These are phyloP conservation scores for Globisporangium spiculum DNA, from an alignment of 352 stramenopile species.

Conservation along the genomic window DNA sequence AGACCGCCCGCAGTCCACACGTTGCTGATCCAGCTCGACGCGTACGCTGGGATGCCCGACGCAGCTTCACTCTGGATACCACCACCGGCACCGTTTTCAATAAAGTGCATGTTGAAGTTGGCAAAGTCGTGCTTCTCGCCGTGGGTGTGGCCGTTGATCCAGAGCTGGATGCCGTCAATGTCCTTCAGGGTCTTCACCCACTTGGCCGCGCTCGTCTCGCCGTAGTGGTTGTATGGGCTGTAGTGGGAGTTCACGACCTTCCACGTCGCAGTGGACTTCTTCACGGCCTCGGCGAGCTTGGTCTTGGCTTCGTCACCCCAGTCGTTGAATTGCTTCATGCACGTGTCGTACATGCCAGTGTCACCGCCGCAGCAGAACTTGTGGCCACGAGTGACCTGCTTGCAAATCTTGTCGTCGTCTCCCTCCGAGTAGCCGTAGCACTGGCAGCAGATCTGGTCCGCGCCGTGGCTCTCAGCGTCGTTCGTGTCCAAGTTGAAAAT, in stretches of 20 bases:
- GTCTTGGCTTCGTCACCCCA: conserved; percentile 68
- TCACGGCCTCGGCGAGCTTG: conserved; percentile 43
- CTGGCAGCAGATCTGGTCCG: conserved; percentile 75
- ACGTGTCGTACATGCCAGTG: conserved; percentile 51
- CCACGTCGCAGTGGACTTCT: conserved; percentile 67
- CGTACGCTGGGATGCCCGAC: conserved; percentile 61
- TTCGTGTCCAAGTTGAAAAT: conserved; percentile 59
- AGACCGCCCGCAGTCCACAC: conserved; percentile 28
- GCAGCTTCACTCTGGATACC: conserved; percentile 79
- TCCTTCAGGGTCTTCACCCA: conserved; percentile 53
- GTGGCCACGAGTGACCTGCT: conserved; percentile 48
- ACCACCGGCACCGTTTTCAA: conserved; percentile 74
- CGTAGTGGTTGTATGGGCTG: conserved; percentile 69
- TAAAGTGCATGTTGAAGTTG: conserved; percentile 51
- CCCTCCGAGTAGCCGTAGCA: conserved; percentile 73
- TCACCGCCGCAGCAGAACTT: conserved; percentile 52
- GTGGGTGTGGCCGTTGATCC: conserved; percentile 73
- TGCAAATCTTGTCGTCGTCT: conserved; percentile 40
- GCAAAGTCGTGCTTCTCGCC: conserved; percentile 75
- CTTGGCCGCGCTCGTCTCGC: conserved; percentile 45
- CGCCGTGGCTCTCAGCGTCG: conserved; percentile 45
- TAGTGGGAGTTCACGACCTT: conserved; percentile 88
- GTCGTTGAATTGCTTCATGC: conserved; percentile 53
- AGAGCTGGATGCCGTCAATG: conserved; percentile 48
- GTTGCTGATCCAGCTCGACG: conserved; percentile 22